Conservation (phyloP, 371 early-diverging fungal species). For the Syncephalastrum sp. region DNA sequence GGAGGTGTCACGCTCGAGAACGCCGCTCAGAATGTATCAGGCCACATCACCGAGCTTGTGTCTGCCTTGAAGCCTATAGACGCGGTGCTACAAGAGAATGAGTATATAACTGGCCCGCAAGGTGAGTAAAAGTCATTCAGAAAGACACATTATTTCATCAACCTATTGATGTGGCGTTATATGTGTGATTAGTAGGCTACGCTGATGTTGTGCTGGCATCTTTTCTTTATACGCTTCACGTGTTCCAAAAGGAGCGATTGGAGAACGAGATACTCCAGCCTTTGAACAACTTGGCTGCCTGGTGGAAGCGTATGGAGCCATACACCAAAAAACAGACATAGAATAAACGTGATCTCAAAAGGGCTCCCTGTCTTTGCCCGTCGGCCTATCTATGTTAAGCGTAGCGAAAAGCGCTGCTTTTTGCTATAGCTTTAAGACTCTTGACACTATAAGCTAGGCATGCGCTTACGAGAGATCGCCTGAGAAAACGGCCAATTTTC, state of each 20-base stretch:
- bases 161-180: no score
- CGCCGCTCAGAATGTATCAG: neutral
- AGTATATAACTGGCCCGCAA: slow-evolving; percentile 4
- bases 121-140: slow-evolving; percentile 3
- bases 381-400: no score
- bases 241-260: slow-evolving; percentile 2
- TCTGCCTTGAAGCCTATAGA: neutral
- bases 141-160: no score
- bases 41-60: neutral
- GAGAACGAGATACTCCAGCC: slow-evolving; percentile 1
- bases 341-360: no score
- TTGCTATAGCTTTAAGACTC: no score
- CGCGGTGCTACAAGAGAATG: neutral
- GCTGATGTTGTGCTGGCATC: slow-evolving; percentile 12
- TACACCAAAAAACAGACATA: neutral
- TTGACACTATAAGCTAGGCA: no score
- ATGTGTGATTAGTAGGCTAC: neutral
- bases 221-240: neutral
- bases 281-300: neutral
- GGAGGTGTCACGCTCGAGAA: slow-evolving; percentile 1
- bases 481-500: no score
- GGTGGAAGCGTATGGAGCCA: slow-evolving; percentile 3
- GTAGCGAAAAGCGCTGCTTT: no score
- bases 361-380: no score
- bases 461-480: no score